A percentile compares a stretch with the other conserved stretches of the same genome.
phyloP scores from a whole-genome alignment of 2,329 filamentous ascomycete genomes.

The Dothiorella sarmentorum region DNA sequence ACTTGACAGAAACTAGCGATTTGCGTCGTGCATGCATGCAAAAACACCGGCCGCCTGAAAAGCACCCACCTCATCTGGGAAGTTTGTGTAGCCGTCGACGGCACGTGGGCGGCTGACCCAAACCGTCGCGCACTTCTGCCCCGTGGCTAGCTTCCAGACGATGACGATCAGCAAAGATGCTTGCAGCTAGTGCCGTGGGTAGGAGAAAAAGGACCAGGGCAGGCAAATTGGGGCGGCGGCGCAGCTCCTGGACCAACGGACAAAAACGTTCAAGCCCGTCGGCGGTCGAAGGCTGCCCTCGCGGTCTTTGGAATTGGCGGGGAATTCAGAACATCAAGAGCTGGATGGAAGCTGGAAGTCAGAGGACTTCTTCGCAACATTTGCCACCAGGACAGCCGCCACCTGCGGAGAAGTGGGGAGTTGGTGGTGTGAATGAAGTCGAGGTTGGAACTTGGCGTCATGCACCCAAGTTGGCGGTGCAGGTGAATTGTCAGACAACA shows the following conservation, averaged over 20 bases:
- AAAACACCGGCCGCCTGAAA: slow-evolving; percentile 7
- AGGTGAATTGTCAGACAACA: neutral
- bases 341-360: neutral
- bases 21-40: neutral
- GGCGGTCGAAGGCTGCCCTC: neutral
- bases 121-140: neutral
- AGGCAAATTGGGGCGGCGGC: neutral
- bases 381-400: neutral
- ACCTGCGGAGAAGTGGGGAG: neutral
- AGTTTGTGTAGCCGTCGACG: neutral
- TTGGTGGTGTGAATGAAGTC: neutral
- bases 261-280: neutral
- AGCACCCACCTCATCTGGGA: neutral
- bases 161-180: neutral
- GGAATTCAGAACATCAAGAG: neutral
- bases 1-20: neutral
- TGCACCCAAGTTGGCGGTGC: neutral
- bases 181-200: too few relatives aligned
- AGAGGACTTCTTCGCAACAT: neutral
- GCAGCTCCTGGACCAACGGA: neutral
- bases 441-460: neutral
- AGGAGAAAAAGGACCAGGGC: neutral
- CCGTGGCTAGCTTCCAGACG: too few relatives aligned
- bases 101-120: neutral
- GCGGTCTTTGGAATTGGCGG: too few relatives aligned